These are phyloP conservation scores for Suillus decipiens DNA, from an alignment of 768 basidiomycete species.

Conservation along the genomic window DNA sequence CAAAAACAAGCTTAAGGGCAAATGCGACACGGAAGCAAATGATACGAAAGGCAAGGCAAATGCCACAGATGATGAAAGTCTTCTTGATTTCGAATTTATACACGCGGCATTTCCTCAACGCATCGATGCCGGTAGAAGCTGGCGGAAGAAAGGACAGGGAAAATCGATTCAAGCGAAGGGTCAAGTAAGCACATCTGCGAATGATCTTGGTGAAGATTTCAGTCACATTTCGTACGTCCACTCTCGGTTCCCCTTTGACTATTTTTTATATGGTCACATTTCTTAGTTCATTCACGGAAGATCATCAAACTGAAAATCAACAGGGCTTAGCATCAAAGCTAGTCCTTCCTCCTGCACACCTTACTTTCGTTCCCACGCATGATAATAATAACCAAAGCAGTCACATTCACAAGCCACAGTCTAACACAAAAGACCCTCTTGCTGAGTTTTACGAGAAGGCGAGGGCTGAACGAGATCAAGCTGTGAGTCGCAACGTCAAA, in stretches of 20 bases:
- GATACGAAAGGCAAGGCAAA: slow-evolving; percentile 18
- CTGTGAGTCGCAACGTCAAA: slow-evolving; percentile 32
- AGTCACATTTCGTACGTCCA: slow-evolving; percentile 51
- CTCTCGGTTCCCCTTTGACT: slow-evolving; percentile 3
- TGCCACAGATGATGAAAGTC: slow-evolving; percentile 5
- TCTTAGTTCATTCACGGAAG: slow-evolving; percentile 2
- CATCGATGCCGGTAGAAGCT: slow-evolving; percentile 43
- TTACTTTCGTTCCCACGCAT: slow-evolving; percentile 16
- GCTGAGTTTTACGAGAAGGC: slow-evolving; percentile 66
- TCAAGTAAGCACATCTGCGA: background rate
- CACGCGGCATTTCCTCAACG: slow-evolving; percentile 52
- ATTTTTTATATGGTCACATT: background rate
- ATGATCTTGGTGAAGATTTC: slow-evolving; percentile 31
- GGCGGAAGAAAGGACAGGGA: slow-evolving; percentile 17
- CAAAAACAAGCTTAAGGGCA: slow-evolving; percentile 12
- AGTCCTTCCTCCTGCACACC: slow-evolving; percentile 25
- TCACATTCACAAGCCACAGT: slow-evolving; percentile 26
- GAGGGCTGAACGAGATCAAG: slow-evolving; percentile 45
- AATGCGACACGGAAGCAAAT: slow-evolving; percentile 8
- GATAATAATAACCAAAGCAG: slow-evolving; percentile 4
- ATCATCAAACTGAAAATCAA: background rate
- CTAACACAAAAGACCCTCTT: slow-evolving; percentile 50
- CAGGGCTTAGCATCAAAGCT: slow-evolving; percentile 1
- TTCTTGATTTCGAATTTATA: slow-evolving; percentile 41
- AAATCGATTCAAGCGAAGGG: slow-evolving; percentile 7